Base-by-base conservation (phyloP, 768 basidiomycete species). In the Agrocybe praecox region DNA sequence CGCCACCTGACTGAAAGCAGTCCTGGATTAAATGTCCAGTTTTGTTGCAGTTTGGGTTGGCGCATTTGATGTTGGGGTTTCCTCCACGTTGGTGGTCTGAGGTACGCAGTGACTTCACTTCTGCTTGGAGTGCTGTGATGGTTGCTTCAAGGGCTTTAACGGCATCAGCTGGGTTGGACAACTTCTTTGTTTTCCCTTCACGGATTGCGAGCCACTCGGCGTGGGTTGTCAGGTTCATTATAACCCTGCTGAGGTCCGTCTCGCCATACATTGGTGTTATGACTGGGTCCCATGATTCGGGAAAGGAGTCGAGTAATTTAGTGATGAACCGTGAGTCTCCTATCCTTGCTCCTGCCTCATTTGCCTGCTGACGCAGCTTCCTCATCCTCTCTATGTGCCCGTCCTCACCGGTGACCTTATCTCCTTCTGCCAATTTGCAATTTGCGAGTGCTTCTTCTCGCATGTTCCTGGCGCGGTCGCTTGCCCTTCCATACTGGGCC, bases 1-100 rank as follows among this genome's bases (percentile, higher is more conserved):
- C 60, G 2, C 63, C 63, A 12, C 63, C 63, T 26, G 46, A 32
- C 42, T 53, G 26, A 50, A 59, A 64, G 43, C 63, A 64, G 7
- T 58, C 52, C 2, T 56, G 53, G 22, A 60, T 51, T 11, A 49
- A n/a, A 34, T 65, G 63, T 10, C 63, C 58, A 3, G 24, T 50
- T 21, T 54, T 49, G 2, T 53, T 47, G 23, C 63, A 64, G 1
- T 24, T 22, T 14, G 51, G 48, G 22, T 47, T 47, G 7, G 33
- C 7, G 33, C 33, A 34, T 34, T 34, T 34, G 15, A 34, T 5
- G 36, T 5, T 43, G 18, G 46, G 23, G 45, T 21, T 44, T 46
- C 43, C 23, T 5, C 22, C 22, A 15, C 36, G 7, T 34, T 10
- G 33, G 23, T 24, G 51, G n/a, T 23, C 18, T 52, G 7, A 42